These are phyloP conservation scores for Sporothrix pseudoabietina DNA, from an alignment of 2,329 filamentous ascomycete genomes.

Conservation along the genomic window DNA sequence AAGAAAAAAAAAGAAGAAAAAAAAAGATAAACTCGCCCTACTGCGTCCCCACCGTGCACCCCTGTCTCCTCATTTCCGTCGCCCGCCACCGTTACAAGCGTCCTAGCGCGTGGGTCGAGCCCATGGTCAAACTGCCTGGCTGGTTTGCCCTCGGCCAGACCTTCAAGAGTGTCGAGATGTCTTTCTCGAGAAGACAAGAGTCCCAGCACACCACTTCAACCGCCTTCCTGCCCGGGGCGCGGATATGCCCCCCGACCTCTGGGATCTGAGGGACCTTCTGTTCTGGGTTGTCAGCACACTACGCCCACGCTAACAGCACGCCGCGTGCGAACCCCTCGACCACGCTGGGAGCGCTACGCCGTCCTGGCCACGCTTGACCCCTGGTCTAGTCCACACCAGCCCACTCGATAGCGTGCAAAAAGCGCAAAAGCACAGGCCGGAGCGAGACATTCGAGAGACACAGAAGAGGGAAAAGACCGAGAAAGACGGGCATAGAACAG, in stretches of 20 bases:
- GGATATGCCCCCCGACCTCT: neutral
- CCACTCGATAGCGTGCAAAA: constrained; percentile 18
- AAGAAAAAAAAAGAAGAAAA: neutral
- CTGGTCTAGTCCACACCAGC: constrained; percentile 23
- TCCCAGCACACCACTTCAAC: neutral
- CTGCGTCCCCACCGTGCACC: constrained; percentile 18
- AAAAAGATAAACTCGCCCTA: constrained; percentile 2
- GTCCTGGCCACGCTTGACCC: constrained; percentile 23
- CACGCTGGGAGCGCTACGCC: constrained; percentile 21
- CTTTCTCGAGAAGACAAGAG: neutral
- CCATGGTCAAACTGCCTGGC: constrained; percentile 17
- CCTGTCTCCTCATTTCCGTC: constrained; percentile 31
- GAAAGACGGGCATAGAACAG: neutral
- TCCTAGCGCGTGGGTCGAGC: constrained; percentile 26
- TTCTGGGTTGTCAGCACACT: constrained; percentile 8
- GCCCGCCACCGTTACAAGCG: constrained; percentile 28
- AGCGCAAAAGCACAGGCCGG: constrained; percentile 5
- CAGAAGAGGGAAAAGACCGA: neutral
- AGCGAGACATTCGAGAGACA: neutral
- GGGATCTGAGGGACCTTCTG: neutral
- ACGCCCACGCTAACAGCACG: constrained; percentile 5
- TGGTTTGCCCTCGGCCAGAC: constrained; percentile 18
- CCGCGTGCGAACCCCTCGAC: neutral
- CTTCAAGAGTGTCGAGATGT: neutral
- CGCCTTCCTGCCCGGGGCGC: constrained; percentile 1